These are phyloP conservation scores for Coprinopsis marcescibilis DNA, from an alignment of 768 basidiomycete species.

Conservation along the genomic window DNA sequence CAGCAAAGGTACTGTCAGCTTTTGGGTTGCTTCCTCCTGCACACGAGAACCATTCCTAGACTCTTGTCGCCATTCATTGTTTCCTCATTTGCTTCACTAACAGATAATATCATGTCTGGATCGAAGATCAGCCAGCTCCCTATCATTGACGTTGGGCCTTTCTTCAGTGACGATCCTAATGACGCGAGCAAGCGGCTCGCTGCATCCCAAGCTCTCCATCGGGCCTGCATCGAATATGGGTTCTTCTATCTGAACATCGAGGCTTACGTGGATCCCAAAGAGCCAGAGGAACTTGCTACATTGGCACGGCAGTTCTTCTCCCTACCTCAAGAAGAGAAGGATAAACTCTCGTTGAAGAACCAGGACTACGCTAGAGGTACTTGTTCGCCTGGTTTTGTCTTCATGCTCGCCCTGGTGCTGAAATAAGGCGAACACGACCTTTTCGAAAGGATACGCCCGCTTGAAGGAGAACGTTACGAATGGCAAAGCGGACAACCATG, in stretches of 20 bases:
- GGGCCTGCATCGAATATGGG: constrained; percentile 71
- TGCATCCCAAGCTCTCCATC: constrained; percentile 55
- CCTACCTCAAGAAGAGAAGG: constrained; percentile 72
- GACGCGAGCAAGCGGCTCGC: constrained; percentile 35
- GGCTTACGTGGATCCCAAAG: constrained; percentile 45
- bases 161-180: constrained; percentile 34
- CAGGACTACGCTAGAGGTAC: constrained; percentile 76
- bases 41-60: not conserved
- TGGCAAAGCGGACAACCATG: constrained; percentile 80
- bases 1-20: too few relatives aligned
- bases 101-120: constrained; percentile 4
- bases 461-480: constrained; percentile 84
- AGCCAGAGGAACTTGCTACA: constrained; percentile 58
- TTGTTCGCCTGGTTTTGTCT: not conserved
- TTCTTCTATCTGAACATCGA: constrained; percentile 87
- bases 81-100: not conserved
- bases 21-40: too few relatives aligned
- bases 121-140: constrained; percentile 38
- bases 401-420: not conserved
- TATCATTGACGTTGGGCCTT: constrained; percentile 69
- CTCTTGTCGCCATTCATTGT: not conserved
- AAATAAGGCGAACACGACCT: not conserved
- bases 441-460: constrained; percentile 62
- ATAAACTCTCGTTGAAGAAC: constrained; percentile 57
- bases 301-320: constrained; percentile 72